phyloP scores from a whole-genome alignment of 257 asterid genomes.

The Solanum appendiculatum region DNA sequence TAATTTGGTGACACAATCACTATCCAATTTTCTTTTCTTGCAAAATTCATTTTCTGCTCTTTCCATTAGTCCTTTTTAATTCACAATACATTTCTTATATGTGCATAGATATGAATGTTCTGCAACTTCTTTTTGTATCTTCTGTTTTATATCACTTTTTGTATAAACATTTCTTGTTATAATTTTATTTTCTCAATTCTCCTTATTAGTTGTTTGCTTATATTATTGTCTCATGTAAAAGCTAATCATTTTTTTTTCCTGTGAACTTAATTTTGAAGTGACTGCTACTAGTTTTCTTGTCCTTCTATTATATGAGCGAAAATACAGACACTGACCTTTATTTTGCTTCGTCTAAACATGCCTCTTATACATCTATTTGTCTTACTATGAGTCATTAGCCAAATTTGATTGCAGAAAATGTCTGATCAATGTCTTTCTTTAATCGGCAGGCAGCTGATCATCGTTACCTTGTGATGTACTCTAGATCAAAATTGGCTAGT shows the following conservation, averaged over 20 bases:
- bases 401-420: not conserved
- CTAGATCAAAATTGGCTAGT: constrained; percentile 37
- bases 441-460: constrained; percentile 77
- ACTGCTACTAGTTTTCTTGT: not conserved
- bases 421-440: not conserved
- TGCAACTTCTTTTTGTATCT: no score
- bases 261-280: not conserved
- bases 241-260: not conserved
- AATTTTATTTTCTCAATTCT: no score
- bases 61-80: not conserved
- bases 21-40: not conserved
- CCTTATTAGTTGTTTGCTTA: not conserved
- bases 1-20: not conserved
- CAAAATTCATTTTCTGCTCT: not conserved
- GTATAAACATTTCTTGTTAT: not conserved
- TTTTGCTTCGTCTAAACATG: not conserved
- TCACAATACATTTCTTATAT: not conserved
- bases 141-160: not conserved
- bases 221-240: not conserved
- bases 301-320: not conserved
- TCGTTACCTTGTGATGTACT: constrained; percentile 58
- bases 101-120: not conserved
- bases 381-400: not conserved
- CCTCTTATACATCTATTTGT: not conserved
- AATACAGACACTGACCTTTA: not conserved